Evolutionary conservation across 441 rosid species (phyloP), one percentile per base, ranked within the genome.

Genomic region (Mallotus japonicus): DNA sequence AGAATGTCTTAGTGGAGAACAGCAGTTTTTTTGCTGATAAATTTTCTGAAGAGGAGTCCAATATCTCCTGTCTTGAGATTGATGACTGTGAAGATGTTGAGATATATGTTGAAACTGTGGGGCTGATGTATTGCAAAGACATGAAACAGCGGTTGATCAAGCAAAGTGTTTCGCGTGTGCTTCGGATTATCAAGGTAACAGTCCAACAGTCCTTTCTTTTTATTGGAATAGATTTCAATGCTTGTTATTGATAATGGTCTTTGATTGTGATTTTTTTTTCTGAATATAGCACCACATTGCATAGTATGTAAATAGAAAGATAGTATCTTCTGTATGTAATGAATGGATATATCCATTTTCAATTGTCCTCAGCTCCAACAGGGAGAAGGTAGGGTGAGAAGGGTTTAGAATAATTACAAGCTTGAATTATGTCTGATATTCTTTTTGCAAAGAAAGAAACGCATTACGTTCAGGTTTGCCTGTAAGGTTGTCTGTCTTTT

Each of bases 121-220:
- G 97, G 12, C 81, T 95, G 49, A 95, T 95, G 97, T 95, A 92
- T 78, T 90, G 97, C 82, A 91, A 86, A 76, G 99, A 95, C 42
- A 85, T 91, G 92, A 95, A 90, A 83, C 98, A 92, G 79, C 81
- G 96, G 58, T 81, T 95, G n/a, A 86, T 91, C 84, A 94, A 94
- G 83, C 97, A 92, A 83, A 91, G 87, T 72, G 97, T 95, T 50
- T 77, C 88, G n/a, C 90, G 96, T 34, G 96, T 91, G 63, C 97
- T 95, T 56, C 92, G 90, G 63, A 81, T 95, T 71, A 96, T 95
- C 67, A 90, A 91, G 97, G 99, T 94, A 89, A 77, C 59, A 16
- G 22, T 70, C 50, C 22, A 67, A 71, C 14, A 59, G 22, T 40
- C 14, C 60, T 15, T 76, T 75, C 64, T 61, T 56, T 66, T 15